Conservation (phyloP, 106 monocot genomes). For the Platanthera guangdongensis region DNA sequence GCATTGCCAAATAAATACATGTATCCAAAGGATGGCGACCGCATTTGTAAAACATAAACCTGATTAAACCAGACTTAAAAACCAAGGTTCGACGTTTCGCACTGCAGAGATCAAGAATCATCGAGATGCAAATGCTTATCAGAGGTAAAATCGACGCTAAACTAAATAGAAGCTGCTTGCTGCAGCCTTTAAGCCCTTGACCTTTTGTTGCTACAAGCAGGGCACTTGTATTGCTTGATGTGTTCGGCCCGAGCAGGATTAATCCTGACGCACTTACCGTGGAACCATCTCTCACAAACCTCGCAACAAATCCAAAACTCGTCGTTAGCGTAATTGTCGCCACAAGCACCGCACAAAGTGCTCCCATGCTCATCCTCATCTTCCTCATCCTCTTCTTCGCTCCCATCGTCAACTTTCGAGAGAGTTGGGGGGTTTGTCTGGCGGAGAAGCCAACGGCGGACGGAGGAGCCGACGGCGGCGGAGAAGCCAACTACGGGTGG, state of each 20-base stretch:
- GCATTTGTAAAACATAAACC: too few species aligned
- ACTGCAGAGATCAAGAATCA: too few species aligned
- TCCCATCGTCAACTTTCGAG: slow-evolving; percentile 36
- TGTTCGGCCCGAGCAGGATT: slow-evolving; percentile 81
- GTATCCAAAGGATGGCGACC: too few species aligned
- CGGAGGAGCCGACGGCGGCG: too few species aligned
- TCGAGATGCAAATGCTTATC: too few species aligned
- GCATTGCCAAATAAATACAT: too few species aligned
- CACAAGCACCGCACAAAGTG: slow-evolving; percentile 70
- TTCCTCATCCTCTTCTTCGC: slow-evolving; percentile 45
- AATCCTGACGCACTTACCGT: slow-evolving; percentile 77
- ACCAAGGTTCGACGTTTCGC: too few species aligned
- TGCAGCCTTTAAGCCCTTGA: slow-evolving; percentile 28
- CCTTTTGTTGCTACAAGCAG: slow-evolving; percentile 72
- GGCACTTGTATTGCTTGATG: slow-evolving; percentile 97
- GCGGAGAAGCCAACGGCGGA: too few species aligned
- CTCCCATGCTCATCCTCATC: slow-evolving; percentile 70
- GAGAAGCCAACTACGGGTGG: too few species aligned
- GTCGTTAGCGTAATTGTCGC: slow-evolving; percentile 56
- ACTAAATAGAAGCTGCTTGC: too few species aligned
- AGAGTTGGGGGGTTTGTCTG: slow-evolving; percentile 45
- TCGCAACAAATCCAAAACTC: slow-evolving; percentile 97
- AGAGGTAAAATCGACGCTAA: too few species aligned
- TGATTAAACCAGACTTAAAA: too few species aligned
- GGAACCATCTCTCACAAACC: slow-evolving; percentile 87